Evolutionary conservation across 305 asterid species (phyloP).

Genomic region (Fraxinus greggii): DNA sequence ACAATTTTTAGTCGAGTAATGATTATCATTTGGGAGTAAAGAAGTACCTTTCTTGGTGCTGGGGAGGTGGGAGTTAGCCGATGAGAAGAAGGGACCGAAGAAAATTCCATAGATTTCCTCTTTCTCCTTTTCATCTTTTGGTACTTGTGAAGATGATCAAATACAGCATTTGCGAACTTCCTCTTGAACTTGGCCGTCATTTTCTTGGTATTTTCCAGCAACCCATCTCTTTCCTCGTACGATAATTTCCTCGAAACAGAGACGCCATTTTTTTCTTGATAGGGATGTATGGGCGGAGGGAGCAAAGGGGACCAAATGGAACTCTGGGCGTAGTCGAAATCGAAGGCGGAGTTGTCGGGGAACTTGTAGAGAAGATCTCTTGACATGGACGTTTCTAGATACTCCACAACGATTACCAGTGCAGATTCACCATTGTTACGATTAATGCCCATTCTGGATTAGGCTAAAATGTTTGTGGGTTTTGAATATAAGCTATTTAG

Average conservation of each 20-base stretch:
- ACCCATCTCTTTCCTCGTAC: constrained; percentile 31
- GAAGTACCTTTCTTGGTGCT: constrained; percentile 55
- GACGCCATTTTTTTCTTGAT: not conserved
- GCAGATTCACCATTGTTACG: constrained; percentile 13
- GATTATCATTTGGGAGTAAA: not conserved
- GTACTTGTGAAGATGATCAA: constrained; percentile 36
- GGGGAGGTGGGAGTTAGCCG: constrained; percentile 36
- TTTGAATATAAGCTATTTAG: not conserved
- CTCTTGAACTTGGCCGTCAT: constrained; percentile 50
- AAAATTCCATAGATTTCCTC: constrained; percentile 40
- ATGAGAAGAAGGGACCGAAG: constrained; percentile 38
- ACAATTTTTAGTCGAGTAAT: not conserved
- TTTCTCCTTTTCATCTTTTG: constrained; percentile 39
- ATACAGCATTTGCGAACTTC: constrained; percentile 42
- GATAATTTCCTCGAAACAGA: constrained; percentile 33
- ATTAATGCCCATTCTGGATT: not conserved
- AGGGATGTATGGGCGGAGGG: constrained; percentile 31
- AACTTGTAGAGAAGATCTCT: constrained; percentile 71
- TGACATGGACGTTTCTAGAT: constrained; percentile 72
- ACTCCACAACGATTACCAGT: constrained; percentile 62
- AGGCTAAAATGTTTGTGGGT: not conserved
- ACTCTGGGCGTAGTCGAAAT: constrained; percentile 84
- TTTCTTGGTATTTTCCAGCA: constrained; percentile 44
- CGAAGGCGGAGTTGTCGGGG: constrained; percentile 83
- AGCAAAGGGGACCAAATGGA: constrained; percentile 88